phyloP scores from a whole-genome alignment of 768 basidiomycete species.

The Fomitopsis pulvina region DNA sequence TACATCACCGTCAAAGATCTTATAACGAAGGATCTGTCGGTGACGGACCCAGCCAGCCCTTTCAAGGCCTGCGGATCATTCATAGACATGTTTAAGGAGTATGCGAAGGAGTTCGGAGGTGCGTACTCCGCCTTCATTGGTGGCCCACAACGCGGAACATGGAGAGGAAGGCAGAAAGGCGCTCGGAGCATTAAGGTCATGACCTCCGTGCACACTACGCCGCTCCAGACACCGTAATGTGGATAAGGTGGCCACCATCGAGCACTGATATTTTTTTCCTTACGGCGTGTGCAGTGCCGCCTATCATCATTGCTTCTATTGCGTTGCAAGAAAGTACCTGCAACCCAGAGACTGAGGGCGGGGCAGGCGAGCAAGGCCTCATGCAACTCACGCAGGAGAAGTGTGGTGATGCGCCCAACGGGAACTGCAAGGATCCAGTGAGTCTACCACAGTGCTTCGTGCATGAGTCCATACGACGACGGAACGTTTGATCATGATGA shows the following conservation, averaged over 20 bases:
- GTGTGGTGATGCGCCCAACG: constrained; percentile 49
- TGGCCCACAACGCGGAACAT: no score
- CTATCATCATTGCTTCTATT: constrained; percentile 78
- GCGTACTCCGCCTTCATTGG: constrained; percentile 12
- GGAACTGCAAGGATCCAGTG: constrained; percentile 36
- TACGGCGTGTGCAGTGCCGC: constrained; percentile 38
- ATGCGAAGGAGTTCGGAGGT: constrained; percentile 40
- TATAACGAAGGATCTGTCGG: constrained; percentile 36
- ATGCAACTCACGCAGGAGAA: constrained; percentile 85
- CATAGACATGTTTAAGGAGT: constrained; percentile 50
- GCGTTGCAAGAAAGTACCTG: constrained; percentile 87
- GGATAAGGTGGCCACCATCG: no score
- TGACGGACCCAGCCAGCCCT: constrained; percentile 43
- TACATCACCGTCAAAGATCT: constrained; percentile 46
- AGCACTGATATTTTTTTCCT: background rate
- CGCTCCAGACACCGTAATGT: no score
- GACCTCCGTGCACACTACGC: no score
- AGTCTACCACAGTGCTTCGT: constrained; percentile 8
- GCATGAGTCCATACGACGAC: background rate
- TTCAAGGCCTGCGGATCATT: constrained; percentile 54
- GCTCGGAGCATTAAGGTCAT: no score
- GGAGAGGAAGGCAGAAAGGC: no score
- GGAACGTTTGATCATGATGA: background rate
- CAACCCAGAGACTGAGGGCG: constrained; percentile 59
- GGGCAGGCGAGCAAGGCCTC: constrained; percentile 76